These are phyloP conservation scores for Colletotrichum lini DNA, from an alignment of 2,329 filamentous ascomycete genomes.

Conservation along the genomic window DNA sequence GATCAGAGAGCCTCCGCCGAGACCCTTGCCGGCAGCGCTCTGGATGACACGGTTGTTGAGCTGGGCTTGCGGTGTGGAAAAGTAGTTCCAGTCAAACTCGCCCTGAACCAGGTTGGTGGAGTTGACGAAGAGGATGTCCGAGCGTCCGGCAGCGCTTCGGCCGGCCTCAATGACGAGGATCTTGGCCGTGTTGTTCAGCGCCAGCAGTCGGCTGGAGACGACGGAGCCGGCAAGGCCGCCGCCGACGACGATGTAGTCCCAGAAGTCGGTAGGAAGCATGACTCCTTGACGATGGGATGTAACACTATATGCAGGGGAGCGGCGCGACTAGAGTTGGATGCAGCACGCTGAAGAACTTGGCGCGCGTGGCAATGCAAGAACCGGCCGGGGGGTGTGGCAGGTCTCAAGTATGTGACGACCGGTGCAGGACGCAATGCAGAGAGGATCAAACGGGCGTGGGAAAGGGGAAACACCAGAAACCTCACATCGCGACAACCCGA, in stretches of 20 bases:
- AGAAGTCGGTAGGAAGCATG: constrained; percentile 32
- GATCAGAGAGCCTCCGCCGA: constrained; percentile 58
- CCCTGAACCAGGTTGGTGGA: constrained; percentile 49
- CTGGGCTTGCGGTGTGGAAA: constrained; percentile 49
- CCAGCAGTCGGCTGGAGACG: constrained; percentile 51
- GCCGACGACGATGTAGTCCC: constrained; percentile 57
- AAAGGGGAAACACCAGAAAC: background rate
- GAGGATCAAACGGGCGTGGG: background rate
- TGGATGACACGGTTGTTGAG: constrained; percentile 46
- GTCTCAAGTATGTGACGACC: background rate
- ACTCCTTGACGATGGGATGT: background rate
- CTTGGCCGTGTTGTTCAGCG: constrained; percentile 46
- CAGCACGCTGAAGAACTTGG: background rate
- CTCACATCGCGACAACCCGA: background rate
- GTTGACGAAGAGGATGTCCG: constrained; percentile 48
- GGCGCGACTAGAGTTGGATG: background rate
- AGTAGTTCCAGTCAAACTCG: constrained; percentile 54
- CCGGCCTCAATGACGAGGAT: constrained; percentile 59
- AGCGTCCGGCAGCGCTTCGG: constrained; percentile 47
- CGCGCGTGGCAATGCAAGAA: constrained; percentile 4
- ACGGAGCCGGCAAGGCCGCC: constrained; percentile 56
- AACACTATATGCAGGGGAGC: constrained; percentile 1
- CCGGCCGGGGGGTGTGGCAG: background rate
- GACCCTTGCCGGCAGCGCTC: constrained; percentile 54
- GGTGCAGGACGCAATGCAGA: constrained; percentile 2